Evolutionary conservation across 495 filamentous ascomycete genomes (phyloP), one percentile per base, ranked within the genome.

Genomic region (Aspergillus panamensis): DNA sequence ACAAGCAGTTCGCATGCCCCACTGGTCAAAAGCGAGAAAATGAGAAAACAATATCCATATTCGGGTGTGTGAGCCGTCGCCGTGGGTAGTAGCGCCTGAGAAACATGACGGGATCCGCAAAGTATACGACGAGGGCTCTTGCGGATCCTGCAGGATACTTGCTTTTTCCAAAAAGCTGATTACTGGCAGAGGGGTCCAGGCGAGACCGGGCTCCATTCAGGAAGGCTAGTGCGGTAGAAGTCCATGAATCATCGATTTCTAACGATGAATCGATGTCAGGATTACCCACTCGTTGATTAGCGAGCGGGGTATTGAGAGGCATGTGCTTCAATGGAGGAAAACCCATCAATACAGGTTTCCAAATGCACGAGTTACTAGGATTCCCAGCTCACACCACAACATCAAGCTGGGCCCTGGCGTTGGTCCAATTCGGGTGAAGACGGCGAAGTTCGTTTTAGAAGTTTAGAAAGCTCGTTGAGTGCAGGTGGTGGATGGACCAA

Each of bases 1-100:
- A 66, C 60, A 53, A 35, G 44, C 25, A 25, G 43, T 50, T 57
- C 47, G 44, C 43, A 50, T 58, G 53, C 63, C 55, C 58, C 63
- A 63, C 60, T 30, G 29, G 42, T 42, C 43, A 48, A 50, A 10
- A 50, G 35, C 30, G 35, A 44, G 54, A 56, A 33, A 45, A 30
- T 39, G 39, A 61, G 50, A 40, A 42, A 55, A 30, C 29, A 19
- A 19, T 16, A 20, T 53, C 50, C 43, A 59, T 31, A 50, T 48
- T 39, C 55, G 51, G 57, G 42, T 47, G 51, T 60, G 47, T 32
- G 54, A 49, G 39, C 32, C 32, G 48, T 49, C 20, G 60, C 51
- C 29, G 30, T 58, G 49, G 53, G 49, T 35, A 40, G 48, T 49
- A 30, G 35, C 21, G 29, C 49, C 35, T 32, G 29, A 37, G 49